These are phyloP conservation scores for Phytophthora cryptogea DNA, from an alignment of 352 stramenopile species.

Conservation along the genomic window DNA sequence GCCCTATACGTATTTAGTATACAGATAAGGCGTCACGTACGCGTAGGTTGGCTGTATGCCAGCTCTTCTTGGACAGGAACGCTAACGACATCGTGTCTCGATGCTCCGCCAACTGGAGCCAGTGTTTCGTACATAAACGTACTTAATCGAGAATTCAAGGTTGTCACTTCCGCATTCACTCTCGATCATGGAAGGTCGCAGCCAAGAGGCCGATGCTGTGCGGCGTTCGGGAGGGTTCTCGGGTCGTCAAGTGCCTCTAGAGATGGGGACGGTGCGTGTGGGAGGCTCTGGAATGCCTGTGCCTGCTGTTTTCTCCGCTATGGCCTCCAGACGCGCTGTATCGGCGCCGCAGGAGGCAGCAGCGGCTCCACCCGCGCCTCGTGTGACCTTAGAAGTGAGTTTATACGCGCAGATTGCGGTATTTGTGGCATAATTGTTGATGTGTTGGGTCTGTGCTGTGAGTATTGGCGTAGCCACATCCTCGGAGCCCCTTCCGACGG, in stretches of 20 bases:
- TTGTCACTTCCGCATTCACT: not conserved
- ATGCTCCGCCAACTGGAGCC: not conserved
- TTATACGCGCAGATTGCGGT: not conserved
- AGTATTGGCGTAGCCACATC: constrained; percentile 29
- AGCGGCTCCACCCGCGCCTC: constrained; percentile 7
- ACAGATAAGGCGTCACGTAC: constrained; percentile 41
- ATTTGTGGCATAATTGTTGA: not conserved
- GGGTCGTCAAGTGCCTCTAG: constrained; percentile 35
- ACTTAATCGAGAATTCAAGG: too few species aligned
- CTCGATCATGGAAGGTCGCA: constrained; percentile 29
- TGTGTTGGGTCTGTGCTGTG: not conserved
- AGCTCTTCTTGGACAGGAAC: constrained; percentile 98
- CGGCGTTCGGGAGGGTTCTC: constrained; percentile 29
- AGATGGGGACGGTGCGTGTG: constrained; percentile 59
- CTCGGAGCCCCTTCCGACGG: constrained; percentile 46
- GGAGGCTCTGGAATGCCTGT: constrained; percentile 54
- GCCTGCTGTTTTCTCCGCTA: constrained; percentile 20
- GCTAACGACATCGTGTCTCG: constrained; percentile 76
- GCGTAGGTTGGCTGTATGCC: constrained; percentile 95
- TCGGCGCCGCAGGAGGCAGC: constrained; percentile 7
- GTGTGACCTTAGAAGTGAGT: constrained; percentile 38
- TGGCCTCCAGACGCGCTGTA: constrained; percentile 5
- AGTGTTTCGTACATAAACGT: too few species aligned
- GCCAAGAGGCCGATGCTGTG: constrained; percentile 15
- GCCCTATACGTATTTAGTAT: not conserved